These are phyloP conservation scores for Globisporangium mamillatum DNA, from an alignment of 352 stramenopile species.

Conservation along the genomic window DNA sequence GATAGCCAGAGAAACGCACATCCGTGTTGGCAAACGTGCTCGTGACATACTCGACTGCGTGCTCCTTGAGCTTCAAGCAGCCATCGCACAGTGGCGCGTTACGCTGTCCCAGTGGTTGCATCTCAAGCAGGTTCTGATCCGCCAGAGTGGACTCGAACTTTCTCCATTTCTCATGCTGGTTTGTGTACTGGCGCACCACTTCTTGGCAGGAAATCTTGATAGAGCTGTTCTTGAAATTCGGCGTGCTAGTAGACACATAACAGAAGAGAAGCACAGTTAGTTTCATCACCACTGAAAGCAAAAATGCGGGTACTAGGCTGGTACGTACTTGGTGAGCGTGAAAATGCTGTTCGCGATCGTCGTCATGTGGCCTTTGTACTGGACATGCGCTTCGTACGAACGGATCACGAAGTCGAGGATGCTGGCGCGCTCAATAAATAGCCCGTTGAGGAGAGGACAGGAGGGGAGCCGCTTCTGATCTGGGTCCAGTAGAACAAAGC, in stretches of 20 bases:
- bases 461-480: constrained; percentile 79
- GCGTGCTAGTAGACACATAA: constrained; percentile 37
- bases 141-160: constrained; percentile 75
- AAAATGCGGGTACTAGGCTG: background rate
- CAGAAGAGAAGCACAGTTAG: background rate
- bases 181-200: constrained; percentile 74
- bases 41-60: constrained; percentile 75
- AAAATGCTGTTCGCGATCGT: constrained; percentile 89
- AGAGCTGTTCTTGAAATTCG: constrained; percentile 53
- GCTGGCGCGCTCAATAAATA: constrained; percentile 70
- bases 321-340: constrained; percentile 77
- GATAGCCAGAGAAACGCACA: constrained; percentile 66
- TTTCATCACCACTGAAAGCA: background rate
- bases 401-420: constrained; percentile 82
- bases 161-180: constrained; percentile 61
- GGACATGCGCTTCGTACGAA: constrained; percentile 69
- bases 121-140: constrained; percentile 79
- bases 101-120: constrained; percentile 76
- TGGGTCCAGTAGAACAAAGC: constrained; percentile 81
- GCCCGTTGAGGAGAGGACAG: constrained; percentile 73
- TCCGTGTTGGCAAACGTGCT: constrained; percentile 56
- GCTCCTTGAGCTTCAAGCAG: constrained; percentile 80
- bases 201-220: constrained; percentile 71
- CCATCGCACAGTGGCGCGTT: constrained; percentile 78
- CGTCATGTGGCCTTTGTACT: constrained; percentile 89